Base-by-base conservation (phyloP, 2,329 filamentous ascomycete species). In the Cylindrodendrum hubeiense region DNA sequence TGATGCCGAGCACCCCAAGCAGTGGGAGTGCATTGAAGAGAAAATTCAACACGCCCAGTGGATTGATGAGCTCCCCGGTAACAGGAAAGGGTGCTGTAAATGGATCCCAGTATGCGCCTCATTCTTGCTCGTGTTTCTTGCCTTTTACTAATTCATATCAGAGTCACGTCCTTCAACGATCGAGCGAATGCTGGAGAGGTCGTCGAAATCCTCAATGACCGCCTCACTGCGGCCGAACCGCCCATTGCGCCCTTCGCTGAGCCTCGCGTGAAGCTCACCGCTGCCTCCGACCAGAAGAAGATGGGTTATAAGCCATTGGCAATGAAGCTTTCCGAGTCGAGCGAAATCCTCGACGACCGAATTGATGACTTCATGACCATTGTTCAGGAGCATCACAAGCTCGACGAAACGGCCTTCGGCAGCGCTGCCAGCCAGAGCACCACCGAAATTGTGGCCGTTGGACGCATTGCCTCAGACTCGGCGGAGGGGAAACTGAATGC, bases 281-380 rank as follows among this genome's bases (percentile, higher is more conserved):
- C 94, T 3, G 93, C 93, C 65, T 95, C 94, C 1, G 95, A 98
- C 77, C 87, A 94, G 75, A 94, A 95, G 78, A 98, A 97, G 78
- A 91, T 98, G 71, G 89, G 85, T 1, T 99, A 98, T 81, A 96
- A 95, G 76, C 93, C 94, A 2, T 91, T 98, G 85, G 92, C 93
- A 2, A 97, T 98, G 94, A 97, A 97, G 75, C 85, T 96, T 7
- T 95, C 93, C 5, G 95, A 98, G 77, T 90, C 94, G 0, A 97
- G 95, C 5, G 95, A 97, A 78, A 93, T 97, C 47, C 86, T 98
- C 8, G 96, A 99, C 80, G 95, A 98, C 79, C 88, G 94, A 72
- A 98, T 99, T 82, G 94, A 98, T 73, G 94, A 95, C 67, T 97
- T 98, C 74, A 86, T 89, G 64, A 82, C 84, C n/a, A 79, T 94